Evolutionary conservation across 2,329 filamentous ascomycete species (phyloP).

Genomic region (Talaromyces sp.): DNA sequence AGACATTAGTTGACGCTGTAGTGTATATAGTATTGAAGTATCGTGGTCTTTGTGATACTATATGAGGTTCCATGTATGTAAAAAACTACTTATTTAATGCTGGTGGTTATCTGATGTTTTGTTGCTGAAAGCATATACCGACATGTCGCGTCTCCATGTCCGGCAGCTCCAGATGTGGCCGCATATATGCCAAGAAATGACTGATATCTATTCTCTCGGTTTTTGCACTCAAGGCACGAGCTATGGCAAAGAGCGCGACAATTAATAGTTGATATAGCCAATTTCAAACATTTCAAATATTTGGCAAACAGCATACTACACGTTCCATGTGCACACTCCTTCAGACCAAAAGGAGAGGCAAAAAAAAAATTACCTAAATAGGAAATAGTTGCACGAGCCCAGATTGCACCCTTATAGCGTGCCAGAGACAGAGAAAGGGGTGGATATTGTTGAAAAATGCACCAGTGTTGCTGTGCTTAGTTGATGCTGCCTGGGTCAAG

Average conservation of each 20-base stretch:
- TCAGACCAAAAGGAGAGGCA: not conserved
- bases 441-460: not conserved
- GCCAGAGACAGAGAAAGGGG: not conserved
- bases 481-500: not conserved
- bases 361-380: conserved; percentile 11
- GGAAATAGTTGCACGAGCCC: not conserved
- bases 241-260: not conserved
- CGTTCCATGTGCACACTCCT: not conserved
- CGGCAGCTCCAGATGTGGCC: too few species aligned
- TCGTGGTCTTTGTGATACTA: not conserved
- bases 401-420: not conserved
- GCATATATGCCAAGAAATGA: not conserved
- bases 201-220: not conserved
- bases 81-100: not conserved
- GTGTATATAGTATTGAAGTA: not conserved
- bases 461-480: not conserved
- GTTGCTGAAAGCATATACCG: not conserved
- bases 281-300: not conserved
- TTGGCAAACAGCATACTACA: not conserved
- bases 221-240: not conserved
- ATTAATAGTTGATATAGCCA: not conserved
- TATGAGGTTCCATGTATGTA: not conserved
- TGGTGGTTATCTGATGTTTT: not conserved
- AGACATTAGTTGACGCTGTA: not conserved
- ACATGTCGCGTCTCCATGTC: not conserved